Evolutionary conservation across 371 early-diverging fungal species (phyloP), one percentile per base, ranked within the genome.

Genomic region (Mucor mucedo): DNA sequence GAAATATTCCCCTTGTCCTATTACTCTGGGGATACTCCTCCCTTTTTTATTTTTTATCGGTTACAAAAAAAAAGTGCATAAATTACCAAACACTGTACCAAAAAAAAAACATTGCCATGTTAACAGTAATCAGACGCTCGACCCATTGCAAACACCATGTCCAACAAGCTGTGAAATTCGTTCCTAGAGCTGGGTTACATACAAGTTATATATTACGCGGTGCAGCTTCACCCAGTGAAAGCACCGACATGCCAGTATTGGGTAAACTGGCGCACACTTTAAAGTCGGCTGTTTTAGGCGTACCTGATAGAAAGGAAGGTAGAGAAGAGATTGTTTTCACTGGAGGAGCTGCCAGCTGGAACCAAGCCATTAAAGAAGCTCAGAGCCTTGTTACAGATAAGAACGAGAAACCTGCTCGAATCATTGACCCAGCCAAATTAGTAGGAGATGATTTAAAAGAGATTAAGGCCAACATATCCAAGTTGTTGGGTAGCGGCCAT

Each of bases 401-500:
- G 7, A 77, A 69, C 9, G 76, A 77, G 6, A 29, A 50, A 10
- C 44, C 44, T 14, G 4, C n/a, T 3, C 75, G 73, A 6, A 55
- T 79, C n/a, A 79, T 89, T 35, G 85, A 89, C 62, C 81, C 85
- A 6, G 73, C 77, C 41, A 73, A 89, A 41, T 77, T 93, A 10
- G 84, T 93, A 0, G 93, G 93, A 10, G 72, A 79, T 2, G 93
- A 97, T 76, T 72, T 98, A 52, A 79, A 85, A 45, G 87, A 93
- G 48, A 83, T 98, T 33, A 95, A 93, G 47, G 82, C 85, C 52
- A 95, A 97, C 69, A 92, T 98, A 53, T 79, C 88, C n/a, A 82
- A 86, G 35, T 79, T 97, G n/a, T 70, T 97, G 35, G 92, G 91
- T 21, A 86, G 88, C 58, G 91, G 88, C 8, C 95, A 96, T 63